Evolutionary conservation across 495 filamentous ascomycete genomes (phyloP), one percentile per base, ranked within the genome.

Genomic region (Aspergillus funiculosus): DNA sequence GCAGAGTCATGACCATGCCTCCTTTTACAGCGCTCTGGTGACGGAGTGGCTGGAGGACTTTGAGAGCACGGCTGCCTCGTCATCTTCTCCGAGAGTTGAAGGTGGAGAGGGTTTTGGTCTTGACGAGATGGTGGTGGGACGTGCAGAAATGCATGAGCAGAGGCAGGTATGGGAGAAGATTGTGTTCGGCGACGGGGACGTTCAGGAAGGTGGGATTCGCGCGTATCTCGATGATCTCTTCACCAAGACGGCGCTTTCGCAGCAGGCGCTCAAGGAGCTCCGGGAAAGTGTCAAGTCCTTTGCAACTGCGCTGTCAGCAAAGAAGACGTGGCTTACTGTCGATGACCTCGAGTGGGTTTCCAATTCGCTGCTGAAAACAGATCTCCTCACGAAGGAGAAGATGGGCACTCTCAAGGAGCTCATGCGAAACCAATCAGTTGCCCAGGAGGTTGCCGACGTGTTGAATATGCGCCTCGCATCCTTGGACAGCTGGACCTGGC

Each of bases 391-490:
- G 3, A 73, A 79, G 28, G 78, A 84, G 47, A 84, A 83, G 52
- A 62, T 65, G 4, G 58, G 62, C 10, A 74, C 77, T 4, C 52
- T 85, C 28, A 76, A 74, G 46, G 80, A 84, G 41, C 82, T 84
- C 46, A 65, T 73, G 39, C 67, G 64, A 20, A 81, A 80, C 45
- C 55, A 69, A 0, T 63, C 74, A 17, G 77, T 85, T 10, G 56
- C 78, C 0, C 60, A 64, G 27, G 82, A 86, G 48, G 71, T 86
- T 4, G 72, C 72, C 1, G 80, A 86, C 55, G 81, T 86, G 11
- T 59, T 86, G 30, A 86, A 84, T 51, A 81, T 86, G 78, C 68
- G 81, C 9, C 71, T 83, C 32, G 67, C 76, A 0, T 63, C 76
- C 3, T 54, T 85, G 9, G 64, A 74, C 1, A 72, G 63, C 15